Evolutionary conservation across 257 asterid genomes (phyloP).

Genomic region (Apocynum venetum): DNA sequence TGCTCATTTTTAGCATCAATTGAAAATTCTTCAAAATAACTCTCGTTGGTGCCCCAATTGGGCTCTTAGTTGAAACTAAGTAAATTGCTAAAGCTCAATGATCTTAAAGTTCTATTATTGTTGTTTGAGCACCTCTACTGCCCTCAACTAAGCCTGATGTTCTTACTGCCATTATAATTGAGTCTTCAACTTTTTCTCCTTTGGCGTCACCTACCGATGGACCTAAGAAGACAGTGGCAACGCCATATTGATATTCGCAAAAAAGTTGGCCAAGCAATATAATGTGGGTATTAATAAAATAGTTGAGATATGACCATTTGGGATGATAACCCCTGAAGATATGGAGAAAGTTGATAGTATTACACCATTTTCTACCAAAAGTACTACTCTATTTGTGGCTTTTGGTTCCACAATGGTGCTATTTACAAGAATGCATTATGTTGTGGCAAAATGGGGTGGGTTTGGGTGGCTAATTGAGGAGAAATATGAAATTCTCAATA

Average conservation of each 20-base stretch:
- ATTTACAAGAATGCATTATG: conserved; percentile 76
- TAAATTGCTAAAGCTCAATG: conserved; percentile 50
- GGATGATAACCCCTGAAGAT: conserved; percentile 81
- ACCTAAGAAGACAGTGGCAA: conserved; percentile 52
- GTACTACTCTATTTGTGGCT: conserved; percentile 23
- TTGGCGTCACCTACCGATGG: conserved; percentile 26
- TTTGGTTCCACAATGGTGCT: conserved; percentile 60
- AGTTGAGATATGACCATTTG: conserved; percentile 78
- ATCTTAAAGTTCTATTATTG: conserved; percentile 32
- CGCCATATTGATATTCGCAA: conserved; percentile 90
- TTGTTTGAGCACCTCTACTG: conserved; percentile 16
- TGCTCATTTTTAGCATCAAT: too few relatives aligned
- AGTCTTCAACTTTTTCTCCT: conserved; percentile 24
- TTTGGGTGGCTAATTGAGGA: too few relatives aligned
- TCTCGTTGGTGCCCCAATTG: conserved; percentile 71
- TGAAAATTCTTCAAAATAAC: too few relatives aligned
- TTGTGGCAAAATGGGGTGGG: conserved; percentile 72
- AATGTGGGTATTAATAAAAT: conserved; percentile 61
- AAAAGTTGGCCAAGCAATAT: conserved; percentile 80
- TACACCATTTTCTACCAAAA: conserved; percentile 36
- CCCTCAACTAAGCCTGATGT: conserved; percentile 22
- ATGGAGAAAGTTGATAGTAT: conserved; percentile 89
- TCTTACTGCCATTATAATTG: conserved; percentile 23
- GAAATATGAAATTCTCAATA: too few relatives aligned
- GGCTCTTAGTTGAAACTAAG: conserved; percentile 61